These are phyloP conservation scores for Haematococcus lacustris DNA, from an alignment of 139 green algal genomes.

Conservation along the genomic window DNA sequence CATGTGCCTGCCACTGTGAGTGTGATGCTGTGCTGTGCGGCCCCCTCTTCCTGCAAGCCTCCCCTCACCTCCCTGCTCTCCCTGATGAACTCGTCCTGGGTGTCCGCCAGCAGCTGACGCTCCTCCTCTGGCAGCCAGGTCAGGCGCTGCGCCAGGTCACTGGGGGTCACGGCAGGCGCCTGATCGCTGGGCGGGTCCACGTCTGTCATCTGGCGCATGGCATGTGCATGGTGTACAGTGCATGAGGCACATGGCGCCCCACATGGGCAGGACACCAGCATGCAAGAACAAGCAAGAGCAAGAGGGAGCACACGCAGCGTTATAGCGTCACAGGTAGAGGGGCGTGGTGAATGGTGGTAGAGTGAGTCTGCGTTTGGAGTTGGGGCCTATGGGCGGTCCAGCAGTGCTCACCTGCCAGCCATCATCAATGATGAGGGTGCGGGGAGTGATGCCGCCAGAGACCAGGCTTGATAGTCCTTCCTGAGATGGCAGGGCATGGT, in stretches of 20 bases:
- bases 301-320: too few relatives aligned
- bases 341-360: too few relatives aligned
- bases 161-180: slow-evolving; percentile 12
- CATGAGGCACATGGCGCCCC: too few relatives aligned
- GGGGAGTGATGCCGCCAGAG: slow-evolving; percentile 46
- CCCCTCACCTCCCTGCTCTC: slow-evolving; percentile 35
- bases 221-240: too few relatives aligned
- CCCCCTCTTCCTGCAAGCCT: not conserved
- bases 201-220: slow-evolving; percentile 29
- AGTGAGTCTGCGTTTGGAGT: too few relatives aligned
- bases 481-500: too few relatives aligned
- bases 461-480: slow-evolving; percentile 61
- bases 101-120: slow-evolving; percentile 3
- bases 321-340: too few relatives aligned
- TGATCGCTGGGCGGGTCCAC: slow-evolving; percentile 34
- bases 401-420: slow-evolving; percentile 54
- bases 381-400: too few relatives aligned
- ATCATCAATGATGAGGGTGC: slow-evolving; percentile 81
- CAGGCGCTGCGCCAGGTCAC: slow-evolving; percentile 35
- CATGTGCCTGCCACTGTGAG: too few relatives aligned
- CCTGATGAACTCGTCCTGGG: slow-evolving; percentile 39
- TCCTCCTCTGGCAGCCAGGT: slow-evolving; percentile 7
- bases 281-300: too few relatives aligned
- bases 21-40: too few relatives aligned
- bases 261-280: too few relatives aligned